These are phyloP conservation scores for Cyclotella choctawhatcheeana DNA, from an alignment of 108 stramenopile species.

Conservation along the genomic window DNA sequence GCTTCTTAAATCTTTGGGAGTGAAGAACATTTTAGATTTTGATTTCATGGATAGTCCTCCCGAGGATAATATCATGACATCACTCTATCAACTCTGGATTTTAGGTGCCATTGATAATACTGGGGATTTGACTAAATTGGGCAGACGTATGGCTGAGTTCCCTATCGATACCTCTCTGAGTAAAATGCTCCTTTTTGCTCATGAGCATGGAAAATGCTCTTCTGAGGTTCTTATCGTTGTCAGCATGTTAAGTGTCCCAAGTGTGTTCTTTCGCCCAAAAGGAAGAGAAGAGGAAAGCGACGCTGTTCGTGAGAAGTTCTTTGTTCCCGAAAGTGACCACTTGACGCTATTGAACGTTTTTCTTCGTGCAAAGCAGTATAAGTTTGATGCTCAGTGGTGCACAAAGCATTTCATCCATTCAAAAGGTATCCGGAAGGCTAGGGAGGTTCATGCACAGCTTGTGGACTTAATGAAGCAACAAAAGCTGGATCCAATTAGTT, in stretches of 20 bases:
- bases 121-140: conserved; percentile 91
- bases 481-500: conserved; percentile 77
- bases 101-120: conserved; percentile 97
- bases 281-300: conserved; percentile 99
- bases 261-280: conserved; percentile 96
- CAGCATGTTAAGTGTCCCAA: conserved; percentile 96
- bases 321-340: conserved; percentile 99
- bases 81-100: conserved; percentile 97
- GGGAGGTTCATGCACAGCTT: conserved; percentile 96
- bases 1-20: conserved; percentile 96
- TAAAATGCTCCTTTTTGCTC: conserved; percentile 97
- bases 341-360: conserved; percentile 97
- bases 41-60: conserved; percentile 99
- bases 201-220: conserved; percentile 87
- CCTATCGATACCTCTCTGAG: conserved; percentile 96
- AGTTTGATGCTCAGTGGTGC: conserved; percentile 95
- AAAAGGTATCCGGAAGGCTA: conserved; percentile 96
- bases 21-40: conserved; percentile 92
- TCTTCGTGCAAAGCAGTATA: conserved; percentile 92
- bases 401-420: conserved; percentile 96
- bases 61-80: conserved; percentile 95
- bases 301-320: conserved; percentile 97
- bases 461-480: conserved; percentile 97
- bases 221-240: conserved; percentile 96
- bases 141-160: conserved; percentile 96